Conservation (phyloP, 2,329 filamentous ascomycete genomes). For the Clarireedia homoeocarpa region DNA sequence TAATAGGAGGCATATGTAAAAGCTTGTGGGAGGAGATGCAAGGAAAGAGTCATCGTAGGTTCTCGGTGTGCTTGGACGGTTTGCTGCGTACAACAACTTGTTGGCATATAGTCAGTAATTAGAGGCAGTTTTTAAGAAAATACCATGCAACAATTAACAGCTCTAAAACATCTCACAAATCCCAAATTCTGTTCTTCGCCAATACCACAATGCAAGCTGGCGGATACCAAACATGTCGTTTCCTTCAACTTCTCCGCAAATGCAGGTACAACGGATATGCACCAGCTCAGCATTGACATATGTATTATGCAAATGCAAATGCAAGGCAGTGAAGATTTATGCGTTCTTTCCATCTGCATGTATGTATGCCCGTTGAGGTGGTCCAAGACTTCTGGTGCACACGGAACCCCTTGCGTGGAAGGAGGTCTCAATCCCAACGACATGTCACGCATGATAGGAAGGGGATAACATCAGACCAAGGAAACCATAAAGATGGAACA, state of each 20-base stretch:
- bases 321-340: not conserved
- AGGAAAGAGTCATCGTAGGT: too few species aligned
- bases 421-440: not conserved
- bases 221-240: not conserved
- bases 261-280: constrained; percentile 5
- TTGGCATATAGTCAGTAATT: too few species aligned
- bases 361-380: not conserved
- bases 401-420: not conserved
- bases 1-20: too few species aligned
- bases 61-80: too few species aligned
- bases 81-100: too few species aligned
- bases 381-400: not conserved
- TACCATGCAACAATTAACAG: not conserved
- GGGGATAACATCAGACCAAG: too few species aligned
- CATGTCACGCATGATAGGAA: not conserved
- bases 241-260: not conserved
- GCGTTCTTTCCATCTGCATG: not conserved
- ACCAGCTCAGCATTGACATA: not conserved
- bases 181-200: too few species aligned
- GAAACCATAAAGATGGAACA: too few species aligned
- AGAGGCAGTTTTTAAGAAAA: too few species aligned
- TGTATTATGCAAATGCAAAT: not conserved
- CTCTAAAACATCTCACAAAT: not conserved
- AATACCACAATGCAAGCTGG: not conserved
- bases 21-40: too few species aligned